Evolutionary conservation across 2,329 filamentous ascomycete species (phyloP).

Genomic region (Trichoderma sp.): DNA sequence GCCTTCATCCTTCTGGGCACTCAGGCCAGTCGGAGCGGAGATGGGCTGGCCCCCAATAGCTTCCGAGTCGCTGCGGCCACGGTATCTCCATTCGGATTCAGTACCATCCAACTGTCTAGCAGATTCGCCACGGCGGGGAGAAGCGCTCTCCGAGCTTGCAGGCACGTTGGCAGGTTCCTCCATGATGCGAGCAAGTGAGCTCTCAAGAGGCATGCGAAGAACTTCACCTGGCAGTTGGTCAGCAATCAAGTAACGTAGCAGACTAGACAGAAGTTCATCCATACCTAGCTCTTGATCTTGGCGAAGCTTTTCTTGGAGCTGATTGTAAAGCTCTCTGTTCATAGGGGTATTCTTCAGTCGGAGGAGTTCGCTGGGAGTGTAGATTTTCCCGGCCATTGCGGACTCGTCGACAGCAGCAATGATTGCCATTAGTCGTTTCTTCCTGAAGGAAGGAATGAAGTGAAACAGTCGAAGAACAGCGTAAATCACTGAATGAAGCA

Average conservation of each 20-base stretch:
- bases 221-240: slow-evolving; percentile 32
- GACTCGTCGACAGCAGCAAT: slow-evolving; percentile 40
- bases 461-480: slow-evolving; percentile 38
- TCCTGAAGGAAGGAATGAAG: slow-evolving; percentile 40
- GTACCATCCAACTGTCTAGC: slow-evolving; percentile 43
- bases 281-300: slow-evolving; percentile 45
- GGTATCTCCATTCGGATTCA: slow-evolving; percentile 47
- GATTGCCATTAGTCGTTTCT: slow-evolving; percentile 40
- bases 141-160: slow-evolving; percentile 12
- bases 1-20: slow-evolving; percentile 62
- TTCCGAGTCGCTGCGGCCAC: slow-evolving; percentile 48
- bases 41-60: slow-evolving; percentile 49
- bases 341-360: slow-evolving; percentile 33
- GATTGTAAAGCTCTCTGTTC: slow-evolving; percentile 31
- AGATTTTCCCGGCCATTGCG: slow-evolving; percentile 47
- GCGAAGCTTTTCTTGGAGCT: slow-evolving; percentile 39
- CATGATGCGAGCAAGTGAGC: slow-evolving; percentile 34
- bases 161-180: slow-evolving; percentile 31
- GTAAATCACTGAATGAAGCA: slow-evolving; percentile 24
- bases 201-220: slow-evolving; percentile 32
- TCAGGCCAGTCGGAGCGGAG: slow-evolving; percentile 53
- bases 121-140: slow-evolving; percentile 23
- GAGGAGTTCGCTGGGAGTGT: slow-evolving; percentile 49
- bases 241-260: not conserved
- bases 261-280: slow-evolving; percentile 22